Evolutionary conservation across 2,329 filamentous ascomycete species (phyloP).

Genomic region (Cladosporium colombiae): DNA sequence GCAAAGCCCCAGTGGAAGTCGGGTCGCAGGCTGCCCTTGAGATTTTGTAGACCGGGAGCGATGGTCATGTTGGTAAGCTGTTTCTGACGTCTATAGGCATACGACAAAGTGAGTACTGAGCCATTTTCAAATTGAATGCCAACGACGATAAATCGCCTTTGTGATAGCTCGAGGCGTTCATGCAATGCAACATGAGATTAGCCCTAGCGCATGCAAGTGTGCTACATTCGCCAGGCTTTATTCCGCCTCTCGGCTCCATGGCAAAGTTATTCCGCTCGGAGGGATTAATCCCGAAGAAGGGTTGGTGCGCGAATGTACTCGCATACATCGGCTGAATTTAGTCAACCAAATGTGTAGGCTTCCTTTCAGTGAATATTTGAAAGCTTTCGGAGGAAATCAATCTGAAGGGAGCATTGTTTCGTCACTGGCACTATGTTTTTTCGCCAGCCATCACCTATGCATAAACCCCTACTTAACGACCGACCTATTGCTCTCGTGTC

Average conservation of each 20-base stretch:
- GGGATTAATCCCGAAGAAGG: neutral
- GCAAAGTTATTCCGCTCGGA: neutral
- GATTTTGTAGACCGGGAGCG: conserved; percentile 24
- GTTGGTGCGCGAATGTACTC: neutral
- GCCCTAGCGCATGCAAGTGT: neutral
- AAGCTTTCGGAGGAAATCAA: neutral
- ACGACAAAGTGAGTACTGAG: neutral
- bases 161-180: neutral
- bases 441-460: neutral
- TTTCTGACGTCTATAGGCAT: neutral
- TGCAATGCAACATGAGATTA: neutral
- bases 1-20: conserved; percentile 39
- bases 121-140: neutral
- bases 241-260: neutral
- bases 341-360: neutral
- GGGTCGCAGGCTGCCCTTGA: neutral
- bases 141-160: neutral
- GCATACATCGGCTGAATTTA: neutral
- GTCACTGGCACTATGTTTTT: neutral
- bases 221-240: neutral
- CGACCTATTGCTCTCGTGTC: neutral
- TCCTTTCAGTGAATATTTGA: neutral
- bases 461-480: no score
- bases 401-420: neutral
- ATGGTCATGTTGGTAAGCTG: neutral